Evolutionary conservation across 192 early-diverging fungal genomes (phyloP), one percentile per base, ranked within the genome.

Genomic region (Entomortierella parvispora): DNA sequence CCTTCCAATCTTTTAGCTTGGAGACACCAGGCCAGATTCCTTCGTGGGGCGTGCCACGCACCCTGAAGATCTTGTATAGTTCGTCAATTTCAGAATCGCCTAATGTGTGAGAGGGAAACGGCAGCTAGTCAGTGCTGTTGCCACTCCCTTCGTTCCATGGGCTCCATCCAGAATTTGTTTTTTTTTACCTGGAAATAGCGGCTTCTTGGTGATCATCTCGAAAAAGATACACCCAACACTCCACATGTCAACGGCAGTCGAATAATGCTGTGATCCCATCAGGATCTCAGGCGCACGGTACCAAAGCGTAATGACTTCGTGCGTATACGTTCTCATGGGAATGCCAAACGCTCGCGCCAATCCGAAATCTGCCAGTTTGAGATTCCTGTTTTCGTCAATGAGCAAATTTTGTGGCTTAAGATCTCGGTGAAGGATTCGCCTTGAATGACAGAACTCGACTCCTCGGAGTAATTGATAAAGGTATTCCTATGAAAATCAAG

Each of bases 361-460:
- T 25, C 98, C 98, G 80, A 99, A 95, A 81, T 99, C 98, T 17
- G 95, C 97, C 9, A 99, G 84, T 57, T 96, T 98, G 34, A 99
- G 84, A 74, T 86, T 94, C 2, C 93, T 92, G 0, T 84, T 76
- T 72, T 89, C 87, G 69, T 97, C 95, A 80, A 99, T 96, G 33
- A 99, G 86, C 79, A 98, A 65, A 79, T 99, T 99, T 83, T 98
- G 96, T n/a, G 96, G 97, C 66, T 99, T 99, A 48, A 99, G 83
- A 75, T 99, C 97, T 17, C 97, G 90, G 81, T 99, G 97, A 29
- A 99, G 80, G 56, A 97, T 93, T n/a, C 97, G 88, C 65, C 89
- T 90, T 34, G 89, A 87, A 81, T 99, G 97, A 69, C 96, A 98
- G 84, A 91, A 97, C 32, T 86, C 81, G 18, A 99, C 76, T 17